Conservation (phyloP, 2,329 filamentous ascomycete genomes). For the Myotisia sp. region DNA sequence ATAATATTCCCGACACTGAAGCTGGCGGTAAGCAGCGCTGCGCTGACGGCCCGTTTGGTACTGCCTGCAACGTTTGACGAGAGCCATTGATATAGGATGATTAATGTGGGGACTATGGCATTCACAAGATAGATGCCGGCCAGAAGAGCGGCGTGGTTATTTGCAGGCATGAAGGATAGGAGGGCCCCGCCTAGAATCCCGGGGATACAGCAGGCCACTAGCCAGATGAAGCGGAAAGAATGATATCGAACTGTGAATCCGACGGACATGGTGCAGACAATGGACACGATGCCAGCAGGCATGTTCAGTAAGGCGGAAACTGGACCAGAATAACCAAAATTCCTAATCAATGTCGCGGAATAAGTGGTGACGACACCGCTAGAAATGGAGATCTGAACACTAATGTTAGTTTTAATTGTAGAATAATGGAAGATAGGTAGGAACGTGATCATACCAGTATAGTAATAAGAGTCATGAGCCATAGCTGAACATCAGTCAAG, state of each 20-base stretch:
- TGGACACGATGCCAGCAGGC: constrained; percentile 30
- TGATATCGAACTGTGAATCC: constrained; percentile 27
- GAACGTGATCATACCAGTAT: constrained; percentile 10
- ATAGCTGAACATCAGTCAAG: constrained; percentile 14
- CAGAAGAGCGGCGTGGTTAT: constrained; percentile 30
- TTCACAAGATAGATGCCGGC: constrained; percentile 23
- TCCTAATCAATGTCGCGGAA: constrained; percentile 28
- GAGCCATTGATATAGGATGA: constrained; percentile 27
- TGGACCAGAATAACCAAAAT: constrained; percentile 31
- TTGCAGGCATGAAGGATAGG: constrained; percentile 22
- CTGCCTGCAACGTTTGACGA: constrained; percentile 35
- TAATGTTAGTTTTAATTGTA: constrained; percentile 20
- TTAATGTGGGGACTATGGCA: constrained; percentile 20
- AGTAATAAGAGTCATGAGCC: constrained; percentile 17
- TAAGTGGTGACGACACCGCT: constrained; percentile 35
- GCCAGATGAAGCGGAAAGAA: constrained; percentile 28
- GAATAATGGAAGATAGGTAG: constrained; percentile 14
- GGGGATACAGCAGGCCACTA: constrained; percentile 27
- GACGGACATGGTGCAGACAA: constrained; percentile 26
- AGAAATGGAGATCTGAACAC: constrained; percentile 23
- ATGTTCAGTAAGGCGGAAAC: constrained; percentile 33
- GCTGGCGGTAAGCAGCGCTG: constrained; percentile 31
- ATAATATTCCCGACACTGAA: constrained; percentile 33
- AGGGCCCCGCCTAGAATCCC: constrained; percentile 15
- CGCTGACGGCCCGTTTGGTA: constrained; percentile 36